These are phyloP conservation scores for Trichomonascaceae sp. DNA, from an alignment of 1,139 yeast species.

Conservation along the genomic window DNA sequence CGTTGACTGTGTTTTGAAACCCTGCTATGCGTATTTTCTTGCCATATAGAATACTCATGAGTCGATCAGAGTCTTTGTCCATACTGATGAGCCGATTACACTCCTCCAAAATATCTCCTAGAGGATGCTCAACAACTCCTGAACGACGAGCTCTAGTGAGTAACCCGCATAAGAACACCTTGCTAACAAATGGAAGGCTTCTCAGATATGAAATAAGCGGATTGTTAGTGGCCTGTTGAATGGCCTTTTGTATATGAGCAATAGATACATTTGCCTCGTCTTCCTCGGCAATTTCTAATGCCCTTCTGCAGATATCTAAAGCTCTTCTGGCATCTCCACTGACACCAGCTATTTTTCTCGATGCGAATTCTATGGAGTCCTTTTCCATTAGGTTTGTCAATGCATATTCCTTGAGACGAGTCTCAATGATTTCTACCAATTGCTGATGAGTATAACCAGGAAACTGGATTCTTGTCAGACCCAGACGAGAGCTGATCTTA, in stretches of 20 bases:
- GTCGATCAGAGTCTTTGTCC: slow-evolving; percentile 23
- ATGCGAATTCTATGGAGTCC: slow-evolving; percentile 87
- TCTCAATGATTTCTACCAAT: slow-evolving; percentile 64
- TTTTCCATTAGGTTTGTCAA: slow-evolving; percentile 40
- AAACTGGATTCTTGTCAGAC: slow-evolving; percentile 79
- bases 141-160: slow-evolving; percentile 59
- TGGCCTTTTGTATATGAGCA: slow-evolving; percentile 68
- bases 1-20: slow-evolving; percentile 51
- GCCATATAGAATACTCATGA: slow-evolving; percentile 19
- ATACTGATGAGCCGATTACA: slow-evolving; percentile 45
- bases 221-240: slow-evolving; percentile 70
- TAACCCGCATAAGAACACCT: slow-evolving; percentile 63
- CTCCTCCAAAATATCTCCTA: slow-evolving; percentile 79
- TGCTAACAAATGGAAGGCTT: slow-evolving; percentile 60
- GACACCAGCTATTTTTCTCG: slow-evolving; percentile 91
- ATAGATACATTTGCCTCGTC: slow-evolving; percentile 49
- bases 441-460: slow-evolving; percentile 83
- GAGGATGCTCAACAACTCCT: slow-evolving; percentile 62
- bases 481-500: slow-evolving; percentile 86
- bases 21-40: slow-evolving; percentile 35
- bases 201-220: slow-evolving; percentile 58
- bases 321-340: slow-evolving; percentile 98
- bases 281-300: slow-evolving; percentile 78
- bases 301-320: slow-evolving; percentile 78
- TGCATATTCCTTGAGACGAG: slow-evolving; percentile 52